Evolutionary conservation across 2,329 filamentous ascomycete genomes (phyloP).

Genomic region (Penicillium expansum): DNA sequence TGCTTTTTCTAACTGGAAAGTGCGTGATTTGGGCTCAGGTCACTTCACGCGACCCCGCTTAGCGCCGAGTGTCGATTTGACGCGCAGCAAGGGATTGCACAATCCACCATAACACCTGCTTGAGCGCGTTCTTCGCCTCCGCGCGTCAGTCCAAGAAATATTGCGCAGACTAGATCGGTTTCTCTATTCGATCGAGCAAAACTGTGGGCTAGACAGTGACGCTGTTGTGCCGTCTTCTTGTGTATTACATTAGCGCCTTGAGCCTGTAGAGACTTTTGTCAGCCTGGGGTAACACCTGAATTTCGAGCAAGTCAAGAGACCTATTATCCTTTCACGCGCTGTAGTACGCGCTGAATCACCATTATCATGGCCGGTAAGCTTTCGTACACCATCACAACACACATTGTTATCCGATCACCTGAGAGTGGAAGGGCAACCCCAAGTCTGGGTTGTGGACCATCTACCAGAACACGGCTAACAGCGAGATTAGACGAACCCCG

Average conservation of each 20-base stretch:
- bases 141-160: conserved; percentile 10
- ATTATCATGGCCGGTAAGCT: conserved; percentile 62
- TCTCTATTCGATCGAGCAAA: conserved; percentile 34
- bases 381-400: conserved; percentile 30
- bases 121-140: conserved; percentile 17
- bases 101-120: conserved; percentile 15
- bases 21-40: neutral
- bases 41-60: conserved; percentile 32
- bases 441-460: neutral
- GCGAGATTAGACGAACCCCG: conserved; percentile 70
- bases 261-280: conserved; percentile 40
- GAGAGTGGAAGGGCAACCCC: conserved; percentile 2
- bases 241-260: conserved; percentile 43
- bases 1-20: neutral
- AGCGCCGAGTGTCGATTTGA: conserved; percentile 25
- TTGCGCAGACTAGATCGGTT: conserved; percentile 24
- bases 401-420: conserved; percentile 5
- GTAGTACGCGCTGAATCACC: conserved; percentile 37
- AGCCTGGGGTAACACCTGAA: conserved; percentile 27
- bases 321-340: conserved; percentile 28
- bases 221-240: conserved; percentile 34
- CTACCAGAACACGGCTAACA: conserved; percentile 30
- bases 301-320: conserved; percentile 19
- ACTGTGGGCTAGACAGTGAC: conserved; percentile 31
- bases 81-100: conserved; percentile 29